Conservation (phyloP, 1,284 basidiomycete genomes). For the Ustilago vetiveriae region DNA sequence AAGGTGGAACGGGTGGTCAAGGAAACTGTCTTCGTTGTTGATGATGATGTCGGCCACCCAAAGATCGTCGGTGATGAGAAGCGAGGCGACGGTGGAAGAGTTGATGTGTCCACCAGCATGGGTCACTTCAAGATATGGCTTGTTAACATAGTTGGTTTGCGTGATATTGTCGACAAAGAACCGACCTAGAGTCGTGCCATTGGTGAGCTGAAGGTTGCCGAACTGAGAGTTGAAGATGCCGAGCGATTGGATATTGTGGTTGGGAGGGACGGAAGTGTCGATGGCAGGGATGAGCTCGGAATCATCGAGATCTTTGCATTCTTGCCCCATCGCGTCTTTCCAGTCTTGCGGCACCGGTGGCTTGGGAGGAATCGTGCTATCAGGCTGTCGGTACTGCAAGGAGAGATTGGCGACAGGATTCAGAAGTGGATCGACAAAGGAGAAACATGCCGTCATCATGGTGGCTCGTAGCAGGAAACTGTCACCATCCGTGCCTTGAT, state of each 20-base stretch:
- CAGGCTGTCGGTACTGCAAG: conserved; percentile 27
- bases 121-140: conserved; percentile 49
- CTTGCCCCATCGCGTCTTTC: conserved; percentile 26
- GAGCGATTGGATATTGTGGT: conserved; percentile 19
- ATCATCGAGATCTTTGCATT: conserved; percentile 42
- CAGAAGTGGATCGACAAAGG: conserved; percentile 35
- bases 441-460: conserved; percentile 45
- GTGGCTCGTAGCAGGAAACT: conserved; percentile 41
- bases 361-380: background rate
- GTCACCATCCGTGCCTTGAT: conserved; percentile 31
- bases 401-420: conserved; percentile 38
- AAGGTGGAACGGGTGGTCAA: conserved; percentile 65
- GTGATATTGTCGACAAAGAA: conserved; percentile 50
- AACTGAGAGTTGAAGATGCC: conserved; percentile 46
- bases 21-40: conserved; percentile 65
- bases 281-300: conserved; percentile 50
- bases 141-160: conserved; percentile 59
- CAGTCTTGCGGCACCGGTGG: conserved; percentile 42
- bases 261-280: conserved; percentile 27
- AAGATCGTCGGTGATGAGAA: conserved; percentile 33
- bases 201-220: conserved; percentile 32
- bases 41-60: conserved; percentile 61
- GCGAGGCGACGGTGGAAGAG: conserved; percentile 25
- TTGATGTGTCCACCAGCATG: conserved; percentile 34
- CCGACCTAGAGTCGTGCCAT: conserved; percentile 33